Evolutionary conservation across 2,329 filamentous ascomycete species (phyloP), one percentile per base, ranked within the genome.

Genomic region (Trichoderma oligosporum): DNA sequence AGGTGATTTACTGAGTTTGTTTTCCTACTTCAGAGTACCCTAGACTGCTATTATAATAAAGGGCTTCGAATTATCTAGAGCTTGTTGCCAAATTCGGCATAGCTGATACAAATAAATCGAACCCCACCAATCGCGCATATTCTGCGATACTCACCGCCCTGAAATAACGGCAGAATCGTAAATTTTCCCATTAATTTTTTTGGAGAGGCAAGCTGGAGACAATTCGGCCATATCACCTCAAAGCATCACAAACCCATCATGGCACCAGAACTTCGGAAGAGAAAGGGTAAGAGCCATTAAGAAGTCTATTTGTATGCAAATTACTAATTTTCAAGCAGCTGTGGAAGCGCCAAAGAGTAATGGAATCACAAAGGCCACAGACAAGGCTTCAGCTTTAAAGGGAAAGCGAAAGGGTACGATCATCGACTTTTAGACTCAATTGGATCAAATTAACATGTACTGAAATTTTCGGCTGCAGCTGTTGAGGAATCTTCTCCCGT

Each of bases 221-320:
- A 22, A 27, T 29, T 56, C 20, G n/a, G 42, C 33, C 42, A 25
- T 25, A 45, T 48, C 16, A 33, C 22, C 44, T 47, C 33, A 24
- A 36, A 35, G 14, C 35, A 41, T 20, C n/a, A 41, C 25, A 24
- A 22, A 14, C 12, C 65, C 61, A 68, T 63, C 67, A 80, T 80
- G 77, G 74, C 76, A 33, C 75, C 74, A 61, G 74, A 76, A 69
- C 67, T 78, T 47, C 75, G 74, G 57, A 76, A 71, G 63, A 62
- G 68, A 67, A 71, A 71, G 61, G 57, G 71, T 73, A 60, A 57
- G 68, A 39, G n/a, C n/a, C n/a, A 16, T 35, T 14, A 6, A 9
- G 52, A 4, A 20, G 24, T 3, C 42, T 14, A 2, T 25, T 55
- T 7, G 1, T 42, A 31, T 16, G 18, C 7, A 8, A 8, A 14